Conservation (phyloP, 441 rosid species). For the Heliophila coronopifolia region DNA sequence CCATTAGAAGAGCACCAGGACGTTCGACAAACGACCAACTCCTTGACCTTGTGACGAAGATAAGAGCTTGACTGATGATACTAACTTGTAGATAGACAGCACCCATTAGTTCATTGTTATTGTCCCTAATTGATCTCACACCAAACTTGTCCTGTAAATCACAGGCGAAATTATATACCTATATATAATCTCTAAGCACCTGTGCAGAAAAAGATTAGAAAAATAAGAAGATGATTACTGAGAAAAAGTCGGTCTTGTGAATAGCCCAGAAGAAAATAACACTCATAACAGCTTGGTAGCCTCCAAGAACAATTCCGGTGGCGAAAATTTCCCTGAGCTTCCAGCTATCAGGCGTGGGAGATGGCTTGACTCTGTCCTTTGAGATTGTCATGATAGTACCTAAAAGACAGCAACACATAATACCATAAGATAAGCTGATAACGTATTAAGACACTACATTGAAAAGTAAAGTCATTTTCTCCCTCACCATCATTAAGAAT, state of each 20-base stretch:
- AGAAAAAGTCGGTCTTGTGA: conserved; percentile 48
- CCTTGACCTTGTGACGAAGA: conserved; percentile 82
- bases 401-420: no score
- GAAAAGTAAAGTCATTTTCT: no score
- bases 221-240: no score
- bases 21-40: conserved; percentile 80
- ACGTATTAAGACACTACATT: no score
- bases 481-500: conserved; percentile 83
- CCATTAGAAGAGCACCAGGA: conserved; percentile 58
- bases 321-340: conserved; percentile 55
- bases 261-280: conserved; percentile 45
- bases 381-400: conserved; percentile 63
- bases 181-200: no score
- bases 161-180: no score
- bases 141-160: conserved; percentile 63
- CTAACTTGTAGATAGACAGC: conserved; percentile 88
- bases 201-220: no score
- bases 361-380: conserved; percentile 59
- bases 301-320: conserved; percentile 39
- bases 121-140: conserved; percentile 43
- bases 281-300: conserved; percentile 44
- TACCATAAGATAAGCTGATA: no score
- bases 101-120: conserved; percentile 48
- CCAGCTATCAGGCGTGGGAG: conserved; percentile 50
- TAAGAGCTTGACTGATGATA: conserved; percentile 79